Base-by-base conservation (phyloP, 345 rosid genomes). In the Salix suchowensis region DNA sequence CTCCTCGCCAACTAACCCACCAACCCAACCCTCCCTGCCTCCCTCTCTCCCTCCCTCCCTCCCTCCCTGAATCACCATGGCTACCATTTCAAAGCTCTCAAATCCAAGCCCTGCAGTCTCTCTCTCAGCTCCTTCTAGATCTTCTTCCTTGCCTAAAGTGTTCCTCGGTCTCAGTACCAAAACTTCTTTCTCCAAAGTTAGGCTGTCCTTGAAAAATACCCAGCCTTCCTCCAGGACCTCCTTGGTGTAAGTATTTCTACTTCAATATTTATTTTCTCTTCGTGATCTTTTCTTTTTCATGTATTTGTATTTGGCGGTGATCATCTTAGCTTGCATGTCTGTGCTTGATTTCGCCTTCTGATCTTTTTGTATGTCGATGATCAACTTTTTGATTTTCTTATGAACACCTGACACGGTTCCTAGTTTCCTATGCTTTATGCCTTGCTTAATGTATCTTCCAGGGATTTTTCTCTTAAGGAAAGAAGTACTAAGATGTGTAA, bases 81-180 rank as follows among this genome's bases (percentile, higher is more conserved):
- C 97, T 16, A 88, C 97, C 85, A 83, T 91, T 82, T 92, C 97
- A 73, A 92, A 88, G 87, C 92, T 91, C 67, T 82, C 93, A 5
- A 81, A 71, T 65, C 85, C 90, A 21, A 65, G 36, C 73, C 83
- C 88, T 7, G 71, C 86, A 2, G 74, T 88, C 55, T 79, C 85
- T 42, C 40, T 83, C 18, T 72, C 90, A 26, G 61, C 65, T 34
- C 68, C 79, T 9, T 76, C 90, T 34, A 81, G 91, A 65, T 86
- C 92, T 40, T 78, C 85, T 2, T 19, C 82, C n/a, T 3, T 52
- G 6, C 86, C 86, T 7, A 78, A 79, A 39, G 83, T 79, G 71
- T 86, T 79, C 75, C 21, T 90, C 61, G 83, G 58, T 52, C 81
- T 90, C 79, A 87, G 74, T 7, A 2, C 70, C 36, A 61, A 23